Evolutionary conservation across 305 asterid genomes (phyloP).

Genomic region (Fraxinus floribunda): DNA sequence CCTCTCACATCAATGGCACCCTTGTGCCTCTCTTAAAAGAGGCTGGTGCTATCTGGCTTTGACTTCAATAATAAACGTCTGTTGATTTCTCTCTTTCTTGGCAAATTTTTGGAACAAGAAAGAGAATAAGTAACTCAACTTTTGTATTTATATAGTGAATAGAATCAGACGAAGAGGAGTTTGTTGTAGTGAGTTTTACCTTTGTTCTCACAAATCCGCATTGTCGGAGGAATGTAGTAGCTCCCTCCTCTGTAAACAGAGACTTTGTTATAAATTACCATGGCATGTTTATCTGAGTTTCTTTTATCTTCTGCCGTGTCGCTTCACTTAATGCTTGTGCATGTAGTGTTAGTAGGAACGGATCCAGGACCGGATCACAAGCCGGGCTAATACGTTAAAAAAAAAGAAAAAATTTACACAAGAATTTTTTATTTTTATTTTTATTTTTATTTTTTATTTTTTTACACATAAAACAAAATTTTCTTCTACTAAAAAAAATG

Average conservation of each 20-base stretch:
- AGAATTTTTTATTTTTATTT: no score
- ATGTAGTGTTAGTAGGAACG: no score
- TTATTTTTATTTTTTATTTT: no score
- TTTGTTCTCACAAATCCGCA: neutral
- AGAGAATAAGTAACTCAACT: neutral
- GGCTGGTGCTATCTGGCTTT: constrained; percentile 74
- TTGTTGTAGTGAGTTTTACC: neutral
- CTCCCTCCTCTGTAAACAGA: constrained; percentile 25
- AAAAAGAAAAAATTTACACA: no score
- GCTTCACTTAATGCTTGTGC: neutral
- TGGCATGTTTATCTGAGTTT: neutral
- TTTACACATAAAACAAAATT: no score
- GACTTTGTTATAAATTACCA: neutral
- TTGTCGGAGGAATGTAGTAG: neutral
- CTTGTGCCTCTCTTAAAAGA: constrained; percentile 68
- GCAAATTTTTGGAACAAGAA: neutral
- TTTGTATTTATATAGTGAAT: neutral
- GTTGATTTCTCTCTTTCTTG: neutral
- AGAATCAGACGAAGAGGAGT: constrained; percentile 18
- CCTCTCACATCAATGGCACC: constrained; percentile 55
- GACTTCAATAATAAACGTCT: neutral
- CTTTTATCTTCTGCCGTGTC: neutral
- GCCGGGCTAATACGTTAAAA: no score
- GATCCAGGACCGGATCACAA: no score
- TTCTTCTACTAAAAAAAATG: no score